These are phyloP conservation scores for Huntiella decipiens DNA, from an alignment of 2,329 filamentous ascomycete genomes.

Conservation along the genomic window DNA sequence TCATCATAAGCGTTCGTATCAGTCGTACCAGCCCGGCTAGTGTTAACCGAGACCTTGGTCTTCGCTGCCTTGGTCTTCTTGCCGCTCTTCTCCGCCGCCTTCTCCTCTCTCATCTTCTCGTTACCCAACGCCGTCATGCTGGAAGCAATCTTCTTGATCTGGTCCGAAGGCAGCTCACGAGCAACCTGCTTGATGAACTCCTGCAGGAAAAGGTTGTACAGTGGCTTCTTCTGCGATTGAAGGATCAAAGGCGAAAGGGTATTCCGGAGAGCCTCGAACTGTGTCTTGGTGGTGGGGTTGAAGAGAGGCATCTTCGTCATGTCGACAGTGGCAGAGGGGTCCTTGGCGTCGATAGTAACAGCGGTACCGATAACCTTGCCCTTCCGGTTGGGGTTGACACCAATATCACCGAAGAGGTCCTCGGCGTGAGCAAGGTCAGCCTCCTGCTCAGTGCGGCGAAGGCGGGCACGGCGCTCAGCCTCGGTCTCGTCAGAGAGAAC, in stretches of 20 bases:
- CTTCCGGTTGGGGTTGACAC: slow-evolving; percentile 47
- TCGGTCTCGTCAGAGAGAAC: slow-evolving; percentile 45
- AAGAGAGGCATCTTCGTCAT: slow-evolving; percentile 65
- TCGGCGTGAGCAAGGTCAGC: slow-evolving; percentile 76
- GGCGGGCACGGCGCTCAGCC: slow-evolving; percentile 51
- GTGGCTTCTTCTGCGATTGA: slow-evolving; percentile 64
- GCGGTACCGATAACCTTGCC: slow-evolving; percentile 42
- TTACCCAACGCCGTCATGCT: slow-evolving; percentile 77
- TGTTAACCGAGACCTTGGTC: slow-evolving; percentile 72
- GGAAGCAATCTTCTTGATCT: slow-evolving; percentile 92
- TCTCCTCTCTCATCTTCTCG: slow-evolving; percentile 98
- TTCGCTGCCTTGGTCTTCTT: slow-evolving; percentile 97
- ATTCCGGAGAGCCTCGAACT: slow-evolving; percentile 65
- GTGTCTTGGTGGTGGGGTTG: slow-evolving; percentile 69
- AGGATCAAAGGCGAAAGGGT: slow-evolving; percentile 62
- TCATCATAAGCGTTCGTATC: slow-evolving; percentile 70
- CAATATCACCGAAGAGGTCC: slow-evolving; percentile 68
- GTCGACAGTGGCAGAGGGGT: slow-evolving; percentile 66
- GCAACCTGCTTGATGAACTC: slow-evolving; percentile 77
- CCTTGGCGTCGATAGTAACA: slow-evolving; percentile 50
- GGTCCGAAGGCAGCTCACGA: slow-evolving; percentile 73
- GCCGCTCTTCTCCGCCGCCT: slow-evolving; percentile 74
- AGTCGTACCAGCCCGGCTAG: slow-evolving; percentile 37
- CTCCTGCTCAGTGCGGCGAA: slow-evolving; percentile 67
- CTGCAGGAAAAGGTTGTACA: slow-evolving; percentile 76